These are phyloP conservation scores for Diaporthe ampelina DNA, from an alignment of 2,329 filamentous ascomycete species.

Conservation along the genomic window DNA sequence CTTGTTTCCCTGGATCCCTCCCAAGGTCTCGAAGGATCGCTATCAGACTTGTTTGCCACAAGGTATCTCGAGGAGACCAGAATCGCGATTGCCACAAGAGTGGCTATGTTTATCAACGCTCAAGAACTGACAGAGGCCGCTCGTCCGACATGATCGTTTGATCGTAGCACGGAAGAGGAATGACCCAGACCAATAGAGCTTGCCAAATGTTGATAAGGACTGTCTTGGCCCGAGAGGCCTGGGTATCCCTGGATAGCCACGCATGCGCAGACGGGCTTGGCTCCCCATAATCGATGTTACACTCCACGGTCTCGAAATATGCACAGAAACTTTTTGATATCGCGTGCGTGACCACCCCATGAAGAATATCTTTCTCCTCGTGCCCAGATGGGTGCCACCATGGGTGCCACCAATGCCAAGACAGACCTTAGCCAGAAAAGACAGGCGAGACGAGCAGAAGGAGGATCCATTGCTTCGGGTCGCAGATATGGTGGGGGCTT, in stretches of 20 bases:
- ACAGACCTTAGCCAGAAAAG: background rate
- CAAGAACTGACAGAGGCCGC: background rate
- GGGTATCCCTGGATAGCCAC: constrained; percentile 5
- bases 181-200: background rate
- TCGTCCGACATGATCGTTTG: constrained; percentile 7
- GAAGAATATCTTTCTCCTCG: background rate
- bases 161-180: background rate
- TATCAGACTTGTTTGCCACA: background rate
- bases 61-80: background rate
- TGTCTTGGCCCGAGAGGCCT: background rate
- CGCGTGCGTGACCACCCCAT: background rate
- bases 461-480: background rate
- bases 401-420: background rate
- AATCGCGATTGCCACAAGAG: background rate
- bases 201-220: constrained; percentile 8
- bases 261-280: background rate
- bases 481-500: background rate
- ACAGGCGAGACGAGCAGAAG: constrained; percentile 9
- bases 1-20: background rate
- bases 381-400: too few species aligned
- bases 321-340: constrained; percentile 10
- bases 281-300: background rate
- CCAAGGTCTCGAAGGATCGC: too few species aligned
- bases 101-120: background rate
- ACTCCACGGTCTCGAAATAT: constrained; percentile 1